Evolutionary conservation across 139 green algal genomes (phyloP).

Genomic region (Spirogloea muscicola): DNA sequence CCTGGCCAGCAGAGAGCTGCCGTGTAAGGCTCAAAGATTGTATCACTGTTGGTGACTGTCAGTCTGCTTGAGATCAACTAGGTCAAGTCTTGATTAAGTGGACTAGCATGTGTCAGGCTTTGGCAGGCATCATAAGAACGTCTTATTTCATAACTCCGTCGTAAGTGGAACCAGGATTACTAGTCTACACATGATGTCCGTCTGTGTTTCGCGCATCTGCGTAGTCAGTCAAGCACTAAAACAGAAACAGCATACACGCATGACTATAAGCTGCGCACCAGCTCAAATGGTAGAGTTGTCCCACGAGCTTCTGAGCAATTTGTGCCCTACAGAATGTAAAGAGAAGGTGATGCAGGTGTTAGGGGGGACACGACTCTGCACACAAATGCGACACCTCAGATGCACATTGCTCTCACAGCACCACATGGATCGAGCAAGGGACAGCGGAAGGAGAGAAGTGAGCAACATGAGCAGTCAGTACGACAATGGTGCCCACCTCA

Average conservation of each 20-base stretch:
- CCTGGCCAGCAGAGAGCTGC: background rate
- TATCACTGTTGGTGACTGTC: background rate
- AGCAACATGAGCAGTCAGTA: background rate
- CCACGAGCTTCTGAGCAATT: constrained; percentile 50
- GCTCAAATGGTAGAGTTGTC: constrained; percentile 53
- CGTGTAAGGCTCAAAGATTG: background rate
- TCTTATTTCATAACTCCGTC: background rate
- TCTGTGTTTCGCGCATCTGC: background rate
- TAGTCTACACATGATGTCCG: background rate
- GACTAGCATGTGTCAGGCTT: background rate
- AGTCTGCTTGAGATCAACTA: background rate
- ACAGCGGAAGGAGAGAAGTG: background rate
- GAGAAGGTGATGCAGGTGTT: background rate
- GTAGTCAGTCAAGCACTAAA: background rate
- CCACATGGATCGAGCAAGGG: background rate
- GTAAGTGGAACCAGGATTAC: background rate
- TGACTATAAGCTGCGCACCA: constrained; percentile 9
- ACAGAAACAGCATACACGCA: background rate
- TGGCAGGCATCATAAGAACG: background rate
- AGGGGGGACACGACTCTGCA: background rate
- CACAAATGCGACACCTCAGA: background rate
- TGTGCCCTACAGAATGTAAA: constrained; percentile 29
- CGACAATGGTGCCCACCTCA: constrained; percentile 33
- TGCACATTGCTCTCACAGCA: background rate
- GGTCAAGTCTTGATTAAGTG: background rate